Percentiles rank a stretch among this genome's conserved stretches.
These are phyloP conservation scores for Hypoxylon trugodes DNA, from an alignment of 495 filamentous ascomycete genomes.

Conservation along the genomic window DNA sequence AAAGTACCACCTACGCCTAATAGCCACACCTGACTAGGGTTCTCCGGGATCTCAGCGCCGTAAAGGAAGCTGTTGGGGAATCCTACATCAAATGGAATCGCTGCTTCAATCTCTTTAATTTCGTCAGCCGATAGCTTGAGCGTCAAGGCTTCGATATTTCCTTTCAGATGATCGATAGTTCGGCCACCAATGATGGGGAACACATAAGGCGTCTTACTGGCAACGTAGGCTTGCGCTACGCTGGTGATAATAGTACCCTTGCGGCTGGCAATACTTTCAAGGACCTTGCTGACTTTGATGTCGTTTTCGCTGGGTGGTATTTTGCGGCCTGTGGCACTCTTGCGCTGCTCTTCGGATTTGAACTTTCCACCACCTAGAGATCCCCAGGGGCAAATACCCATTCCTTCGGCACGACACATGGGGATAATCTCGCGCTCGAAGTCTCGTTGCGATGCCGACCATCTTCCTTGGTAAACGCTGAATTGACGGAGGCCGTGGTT, in stretches of 20 bases:
- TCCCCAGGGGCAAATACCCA: conserved; percentile 66
- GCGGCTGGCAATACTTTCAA: conserved; percentile 61
- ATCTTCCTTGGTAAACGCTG: conserved; percentile 65
- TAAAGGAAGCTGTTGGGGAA: conserved; percentile 57
- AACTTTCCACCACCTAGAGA: conserved; percentile 63
- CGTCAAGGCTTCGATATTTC: conserved; percentile 65
- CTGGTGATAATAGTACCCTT: conserved; percentile 54
- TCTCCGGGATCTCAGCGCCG: no score
- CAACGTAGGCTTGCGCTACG: conserved; percentile 70
- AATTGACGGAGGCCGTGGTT: conserved; percentile 64
- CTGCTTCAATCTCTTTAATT: conserved; percentile 65
- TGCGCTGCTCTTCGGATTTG: conserved; percentile 44
- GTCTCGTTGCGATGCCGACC: conserved; percentile 60
- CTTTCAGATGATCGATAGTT: conserved; percentile 63
- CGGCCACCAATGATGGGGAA: conserved; percentile 70
- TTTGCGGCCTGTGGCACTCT: conserved; percentile 47
- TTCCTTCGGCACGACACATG: conserved; percentile 65
- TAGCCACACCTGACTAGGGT: no score
- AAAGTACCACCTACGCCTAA: no score
- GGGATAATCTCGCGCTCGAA: conserved; percentile 68
- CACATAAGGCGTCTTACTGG: conserved; percentile 69
- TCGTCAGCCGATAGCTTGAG: conserved; percentile 62
- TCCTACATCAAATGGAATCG: conserved; percentile 62
- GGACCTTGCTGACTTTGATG: no score
- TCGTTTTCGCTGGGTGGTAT: conserved; percentile 46